Percentiles rank a stretch among this genome's conserved stretches.
These are phyloP conservation scores for Basipetospora sp. DNA, from an alignment of 2,329 filamentous ascomycete species.

Conservation along the genomic window DNA sequence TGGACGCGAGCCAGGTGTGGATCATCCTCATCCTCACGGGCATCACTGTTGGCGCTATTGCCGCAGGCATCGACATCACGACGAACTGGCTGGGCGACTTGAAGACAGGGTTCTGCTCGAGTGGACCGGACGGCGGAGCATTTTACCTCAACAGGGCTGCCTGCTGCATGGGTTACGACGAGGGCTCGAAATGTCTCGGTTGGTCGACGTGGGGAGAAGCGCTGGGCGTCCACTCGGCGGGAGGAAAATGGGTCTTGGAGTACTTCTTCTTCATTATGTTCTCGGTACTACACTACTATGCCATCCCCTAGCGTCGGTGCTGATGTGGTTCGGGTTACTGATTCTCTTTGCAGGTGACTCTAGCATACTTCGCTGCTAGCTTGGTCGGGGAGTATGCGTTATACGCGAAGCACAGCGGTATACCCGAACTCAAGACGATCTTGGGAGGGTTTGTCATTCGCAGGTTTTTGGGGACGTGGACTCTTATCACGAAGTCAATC, in stretches of 20 bases:
- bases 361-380: constrained; percentile 62
- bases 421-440: constrained; percentile 94
- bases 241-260: constrained; percentile 66
- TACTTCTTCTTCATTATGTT: constrained; percentile 78
- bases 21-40: constrained; percentile 74
- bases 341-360: constrained; percentile 42
- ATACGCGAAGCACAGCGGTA: constrained; percentile 87
- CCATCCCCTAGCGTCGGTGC: neutral
- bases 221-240: constrained; percentile 48
- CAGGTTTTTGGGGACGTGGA: constrained; percentile 76
- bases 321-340: neutral
- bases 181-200: constrained; percentile 64
- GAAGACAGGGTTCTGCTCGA: constrained; percentile 77
- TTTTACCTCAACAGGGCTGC: constrained; percentile 88
- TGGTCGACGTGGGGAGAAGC: constrained; percentile 78
- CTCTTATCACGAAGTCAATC: constrained; percentile 73
- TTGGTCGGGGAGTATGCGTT: constrained; percentile 72
- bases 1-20: constrained; percentile 87
- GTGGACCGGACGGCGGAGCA: constrained; percentile 56
- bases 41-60: constrained; percentile 66
- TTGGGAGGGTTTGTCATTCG: constrained; percentile 86
- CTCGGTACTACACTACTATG: constrained; percentile 43
- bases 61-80: constrained; percentile 76
- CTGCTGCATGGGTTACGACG: constrained; percentile 85
- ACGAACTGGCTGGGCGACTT: constrained; percentile 89